Evolutionary conservation across 139 green algal genomes (phyloP).

Genomic region (Chlorella sp.): DNA sequence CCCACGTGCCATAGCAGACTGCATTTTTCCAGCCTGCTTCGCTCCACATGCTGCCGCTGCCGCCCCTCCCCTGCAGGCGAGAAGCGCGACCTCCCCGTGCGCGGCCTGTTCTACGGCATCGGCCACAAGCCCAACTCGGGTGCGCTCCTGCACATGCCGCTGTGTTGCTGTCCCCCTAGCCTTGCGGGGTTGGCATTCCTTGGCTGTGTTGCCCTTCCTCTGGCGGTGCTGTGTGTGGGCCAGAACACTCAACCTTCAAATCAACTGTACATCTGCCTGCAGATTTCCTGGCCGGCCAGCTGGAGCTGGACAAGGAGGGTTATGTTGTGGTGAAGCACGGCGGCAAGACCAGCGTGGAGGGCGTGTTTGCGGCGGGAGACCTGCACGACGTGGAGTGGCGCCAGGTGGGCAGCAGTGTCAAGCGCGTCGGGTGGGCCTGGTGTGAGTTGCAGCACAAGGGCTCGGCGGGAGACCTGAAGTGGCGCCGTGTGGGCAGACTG

Average conservation of each 20-base stretch:
- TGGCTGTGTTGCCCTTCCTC: too few species aligned
- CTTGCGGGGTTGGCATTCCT: background rate
- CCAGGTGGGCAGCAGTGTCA: too few species aligned
- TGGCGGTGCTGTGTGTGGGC: too few species aligned
- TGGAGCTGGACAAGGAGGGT: conserved; percentile 91
- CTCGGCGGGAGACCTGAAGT: too few species aligned
- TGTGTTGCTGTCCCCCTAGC: too few species aligned
- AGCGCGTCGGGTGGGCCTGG: too few species aligned
- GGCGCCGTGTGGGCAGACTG: too few species aligned
- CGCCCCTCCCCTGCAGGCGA: conserved; percentile 54
- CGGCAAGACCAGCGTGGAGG: conserved; percentile 76
- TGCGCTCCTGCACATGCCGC: too few species aligned
- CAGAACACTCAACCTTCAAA: too few species aligned
- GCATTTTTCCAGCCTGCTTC: too few species aligned
- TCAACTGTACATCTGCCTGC: background rate
- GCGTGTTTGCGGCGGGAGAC: conserved; percentile 95
- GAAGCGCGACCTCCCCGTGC: conserved; percentile 72
- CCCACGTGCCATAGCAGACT: too few species aligned
- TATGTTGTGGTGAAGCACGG: conserved; percentile 79
- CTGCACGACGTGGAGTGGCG: conserved; percentile 93
- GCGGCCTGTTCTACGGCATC: conserved; percentile 98
- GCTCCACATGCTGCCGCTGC: background rate
- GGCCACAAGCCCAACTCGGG: conserved; percentile 95
- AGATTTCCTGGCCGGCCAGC: conserved; percentile 58
- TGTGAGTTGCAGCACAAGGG: too few species aligned